A percentile compares a stretch with the other conserved stretches of the same genome.
These are phyloP conservation scores for Globisporangium abappressorium DNA, from an alignment of 352 stramenopile species.

Conservation along the genomic window DNA sequence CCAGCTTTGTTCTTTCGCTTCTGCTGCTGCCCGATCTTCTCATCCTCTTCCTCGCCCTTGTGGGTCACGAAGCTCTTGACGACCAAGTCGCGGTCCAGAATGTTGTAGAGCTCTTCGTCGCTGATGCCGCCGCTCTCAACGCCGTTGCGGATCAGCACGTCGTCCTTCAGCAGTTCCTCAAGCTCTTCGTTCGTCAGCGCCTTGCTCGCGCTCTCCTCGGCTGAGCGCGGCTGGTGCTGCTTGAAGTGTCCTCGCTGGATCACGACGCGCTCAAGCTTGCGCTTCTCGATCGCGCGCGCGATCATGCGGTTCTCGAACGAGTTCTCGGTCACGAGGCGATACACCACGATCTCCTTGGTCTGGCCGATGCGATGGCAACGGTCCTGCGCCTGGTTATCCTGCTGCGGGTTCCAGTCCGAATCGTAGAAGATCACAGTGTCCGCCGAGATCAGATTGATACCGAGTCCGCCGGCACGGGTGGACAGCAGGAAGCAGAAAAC, in stretches of 20 bases:
- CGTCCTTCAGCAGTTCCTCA: constrained; percentile 67
- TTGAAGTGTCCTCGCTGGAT: constrained; percentile 87
- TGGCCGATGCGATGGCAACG: constrained; percentile 90
- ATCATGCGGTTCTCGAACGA: constrained; percentile 95
- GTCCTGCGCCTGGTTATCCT: constrained; percentile 92
- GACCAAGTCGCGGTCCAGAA: constrained; percentile 69
- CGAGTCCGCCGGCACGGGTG: constrained; percentile 94
- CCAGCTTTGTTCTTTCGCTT: constrained; percentile 12
- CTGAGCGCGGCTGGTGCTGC: constrained; percentile 23
- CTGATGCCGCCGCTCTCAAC: constrained; percentile 75
- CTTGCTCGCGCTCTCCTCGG: constrained; percentile 25
- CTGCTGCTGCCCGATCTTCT: not conserved
- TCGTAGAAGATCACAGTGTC: constrained; percentile 98
- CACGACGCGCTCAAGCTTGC: constrained; percentile 87
- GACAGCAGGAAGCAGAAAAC: constrained; percentile 86
- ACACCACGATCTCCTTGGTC: constrained; percentile 89
- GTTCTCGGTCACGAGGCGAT: constrained; percentile 91
- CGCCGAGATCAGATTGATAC: constrained; percentile 96
- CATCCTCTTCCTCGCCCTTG: constrained; percentile 22
- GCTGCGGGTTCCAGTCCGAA: constrained; percentile 99
- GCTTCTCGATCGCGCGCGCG: constrained; percentile 88
- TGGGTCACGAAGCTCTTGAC: constrained; percentile 71
- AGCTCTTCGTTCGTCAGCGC: constrained; percentile 74
- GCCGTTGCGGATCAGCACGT: constrained; percentile 66
- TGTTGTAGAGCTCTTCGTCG: constrained; percentile 53